Evolutionary conservation across 805 yeast genomes (phyloP).

Genomic region (Saturnispora quitensis): DNA sequence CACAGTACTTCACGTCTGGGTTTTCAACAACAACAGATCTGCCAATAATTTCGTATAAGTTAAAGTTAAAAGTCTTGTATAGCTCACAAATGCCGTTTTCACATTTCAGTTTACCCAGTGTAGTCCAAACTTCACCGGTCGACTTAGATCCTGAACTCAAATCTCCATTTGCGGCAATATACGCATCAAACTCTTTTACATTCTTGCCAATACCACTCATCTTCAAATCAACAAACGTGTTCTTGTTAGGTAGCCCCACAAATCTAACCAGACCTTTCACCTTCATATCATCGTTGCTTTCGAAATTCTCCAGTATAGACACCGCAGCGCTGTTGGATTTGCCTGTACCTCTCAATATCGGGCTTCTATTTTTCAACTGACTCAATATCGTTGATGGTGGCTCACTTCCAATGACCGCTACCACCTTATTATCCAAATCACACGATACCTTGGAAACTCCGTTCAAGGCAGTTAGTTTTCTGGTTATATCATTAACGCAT

Average conservation of each 20-base stretch:
- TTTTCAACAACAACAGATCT: constrained; percentile 47
- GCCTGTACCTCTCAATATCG: constrained; percentile 89
- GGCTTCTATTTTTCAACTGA: constrained; percentile 73
- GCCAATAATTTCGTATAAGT: constrained; percentile 59
- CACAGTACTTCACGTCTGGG: constrained; percentile 37
- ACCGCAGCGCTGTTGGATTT: constrained; percentile 84
- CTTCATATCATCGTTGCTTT: constrained; percentile 35
- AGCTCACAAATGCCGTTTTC: constrained; percentile 34
- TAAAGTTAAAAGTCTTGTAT: constrained; percentile 37
- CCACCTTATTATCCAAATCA: constrained; percentile 50
- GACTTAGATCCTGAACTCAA: constrained; percentile 62
- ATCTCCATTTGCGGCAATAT: constrained; percentile 64
- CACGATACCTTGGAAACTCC: constrained; percentile 47
- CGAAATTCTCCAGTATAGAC: constrained; percentile 70
- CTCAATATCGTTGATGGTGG: constrained; percentile 71
- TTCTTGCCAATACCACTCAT: constrained; percentile 61
- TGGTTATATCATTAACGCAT: constrained; percentile 54
- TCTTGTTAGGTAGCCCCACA: constrained; percentile 49
- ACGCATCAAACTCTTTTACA: constrained; percentile 58
- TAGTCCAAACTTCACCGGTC: constrained; percentile 45
- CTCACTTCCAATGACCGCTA: constrained; percentile 55
- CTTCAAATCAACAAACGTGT: constrained; percentile 66
- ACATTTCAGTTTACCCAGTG: constrained; percentile 33
- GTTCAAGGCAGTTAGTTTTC: constrained; percentile 41
- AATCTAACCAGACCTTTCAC: constrained; percentile 85